Evolutionary conservation across 2,329 filamentous ascomycete genomes (phyloP), one percentile per base, ranked within the genome.

Genomic region (Verticillium longisporum): DNA sequence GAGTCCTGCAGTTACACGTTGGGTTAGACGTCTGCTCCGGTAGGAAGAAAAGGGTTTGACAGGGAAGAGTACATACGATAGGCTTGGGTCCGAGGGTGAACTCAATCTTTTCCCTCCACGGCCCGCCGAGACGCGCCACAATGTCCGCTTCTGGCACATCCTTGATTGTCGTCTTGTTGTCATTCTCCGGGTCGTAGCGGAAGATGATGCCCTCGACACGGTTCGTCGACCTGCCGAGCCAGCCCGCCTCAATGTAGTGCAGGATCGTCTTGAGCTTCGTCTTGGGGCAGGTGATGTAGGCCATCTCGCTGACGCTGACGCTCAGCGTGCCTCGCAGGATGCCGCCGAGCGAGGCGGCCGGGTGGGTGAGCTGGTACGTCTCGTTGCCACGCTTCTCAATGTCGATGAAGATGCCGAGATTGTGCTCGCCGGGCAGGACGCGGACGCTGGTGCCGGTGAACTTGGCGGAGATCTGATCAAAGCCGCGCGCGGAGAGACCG

Each of bases 401-500:
- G 10, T 86, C 93, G 73, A 99, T 88, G 77, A 97, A 99, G 68
- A 99, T 98, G 66, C 95, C 95, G 66, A 96, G 81, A 74, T 99
- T 99, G 78, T 96, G 92, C 71, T 93, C 88, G 65, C 95, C 95
- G 0, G 95, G 92, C 26, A 89, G 88, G 41, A 99, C 94, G 72
- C 92, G 92, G 74, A 99, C 84, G 68, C 91, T 94, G 18, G 95
- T 97, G 61, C 95, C 95, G 1, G 95, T 98, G 77, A 99, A 99
- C 75, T 97, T 98, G 71, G 95, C 95, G 67, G 90, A 94, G 69
- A 99, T 88, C 78, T 99, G 95, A 71, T 99, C 95, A 71, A 94
- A 99, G 1, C 95, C 95, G 62, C 89, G 85, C 15, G 95, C 95
- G 41, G 86, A 87, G 66, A 99, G 84, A 33, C 94, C 95, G 72